A percentile compares a stretch with the other conserved stretches of the same genome.
Conservation (phyloP, 1,139 yeast genomes). For the Geotrichum reessii region DNA sequence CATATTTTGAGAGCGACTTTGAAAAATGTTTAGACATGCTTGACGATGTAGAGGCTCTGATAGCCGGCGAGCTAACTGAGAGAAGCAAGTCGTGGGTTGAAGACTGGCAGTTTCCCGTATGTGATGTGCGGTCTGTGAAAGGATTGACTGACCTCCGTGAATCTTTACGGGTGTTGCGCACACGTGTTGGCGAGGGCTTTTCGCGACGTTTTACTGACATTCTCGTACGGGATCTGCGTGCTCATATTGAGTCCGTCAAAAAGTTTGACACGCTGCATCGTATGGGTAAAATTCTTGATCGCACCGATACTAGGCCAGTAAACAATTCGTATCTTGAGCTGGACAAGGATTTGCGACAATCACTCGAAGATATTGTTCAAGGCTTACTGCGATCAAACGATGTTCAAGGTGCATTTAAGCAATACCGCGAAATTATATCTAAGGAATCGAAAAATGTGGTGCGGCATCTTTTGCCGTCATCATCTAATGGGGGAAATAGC, state of each 20-base stretch:
- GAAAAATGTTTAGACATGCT: conserved; percentile 50
- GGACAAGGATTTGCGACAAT: conserved; percentile 37
- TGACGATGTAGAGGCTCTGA: conserved; percentile 51
- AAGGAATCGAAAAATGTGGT: conserved; percentile 70
- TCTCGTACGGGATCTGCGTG: conserved; percentile 55
- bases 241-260: conserved; percentile 49
- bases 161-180: conserved; percentile 46
- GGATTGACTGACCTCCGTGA: conserved; percentile 55
- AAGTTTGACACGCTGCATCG: conserved; percentile 50
- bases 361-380: conserved; percentile 44
- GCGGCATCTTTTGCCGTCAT: conserved; percentile 54
- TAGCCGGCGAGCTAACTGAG: conserved; percentile 46
- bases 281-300: conserved; percentile 34
- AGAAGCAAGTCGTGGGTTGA: conserved; percentile 37
- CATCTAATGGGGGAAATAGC: conserved; percentile 28
- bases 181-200: conserved; percentile 62
- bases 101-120: conserved; percentile 47
- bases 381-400: conserved; percentile 62
- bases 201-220: conserved; percentile 51
- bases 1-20: conserved; percentile 32
- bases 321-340: conserved; percentile 38
- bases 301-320: conserved; percentile 2
- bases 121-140: conserved; percentile 51
- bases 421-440: conserved; percentile 62
- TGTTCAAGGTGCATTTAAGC: conserved; percentile 55